Conservation (phyloP, 2,329 filamentous ascomycete genomes). For the Paraconiothyrium sp. region DNA sequence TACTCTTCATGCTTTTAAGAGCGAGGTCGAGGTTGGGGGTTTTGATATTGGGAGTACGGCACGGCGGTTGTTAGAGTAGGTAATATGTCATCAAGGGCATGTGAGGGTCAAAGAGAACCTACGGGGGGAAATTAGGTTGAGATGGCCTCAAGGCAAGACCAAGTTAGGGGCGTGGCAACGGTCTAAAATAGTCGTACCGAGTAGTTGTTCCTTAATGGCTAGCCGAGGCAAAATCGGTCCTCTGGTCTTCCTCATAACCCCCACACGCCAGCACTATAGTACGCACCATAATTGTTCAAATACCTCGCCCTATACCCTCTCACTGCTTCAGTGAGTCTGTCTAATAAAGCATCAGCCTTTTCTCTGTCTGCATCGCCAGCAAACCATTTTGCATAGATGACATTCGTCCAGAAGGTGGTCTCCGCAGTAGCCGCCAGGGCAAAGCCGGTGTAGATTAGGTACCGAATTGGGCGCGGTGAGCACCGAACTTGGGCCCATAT, state of each 20-base stretch:
- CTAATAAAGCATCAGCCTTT: constrained; percentile 27
- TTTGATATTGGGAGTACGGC: too few species aligned
- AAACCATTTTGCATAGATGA: constrained; percentile 41
- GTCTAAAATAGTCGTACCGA: neutral
- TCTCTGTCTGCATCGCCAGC: constrained; percentile 25
- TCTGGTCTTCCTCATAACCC: constrained; percentile 21
- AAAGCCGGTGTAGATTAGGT: constrained; percentile 37
- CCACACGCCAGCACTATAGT: constrained; percentile 32
- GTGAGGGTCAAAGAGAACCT: too few species aligned
- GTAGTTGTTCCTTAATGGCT: neutral
- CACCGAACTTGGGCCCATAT: constrained; percentile 29
- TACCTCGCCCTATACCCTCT: constrained; percentile 26
- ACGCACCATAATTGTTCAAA: constrained; percentile 32
- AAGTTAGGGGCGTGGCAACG: too few species aligned
- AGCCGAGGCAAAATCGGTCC: neutral
- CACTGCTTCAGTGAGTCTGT: constrained; percentile 16
- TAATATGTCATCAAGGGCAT: too few species aligned
- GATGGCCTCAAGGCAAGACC: too few species aligned
- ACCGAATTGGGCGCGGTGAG: constrained; percentile 28
- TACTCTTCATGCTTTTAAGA: too few species aligned
- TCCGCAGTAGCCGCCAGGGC: constrained; percentile 34
- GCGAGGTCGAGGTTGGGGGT: too few species aligned
- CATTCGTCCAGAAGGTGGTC: constrained; percentile 40
- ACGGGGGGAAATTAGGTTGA: too few species aligned
- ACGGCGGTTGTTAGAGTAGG: too few species aligned